phyloP scores from a whole-genome alignment of 2,329 filamentous ascomycete genomes.

The Sporothrix inflata region DNA sequence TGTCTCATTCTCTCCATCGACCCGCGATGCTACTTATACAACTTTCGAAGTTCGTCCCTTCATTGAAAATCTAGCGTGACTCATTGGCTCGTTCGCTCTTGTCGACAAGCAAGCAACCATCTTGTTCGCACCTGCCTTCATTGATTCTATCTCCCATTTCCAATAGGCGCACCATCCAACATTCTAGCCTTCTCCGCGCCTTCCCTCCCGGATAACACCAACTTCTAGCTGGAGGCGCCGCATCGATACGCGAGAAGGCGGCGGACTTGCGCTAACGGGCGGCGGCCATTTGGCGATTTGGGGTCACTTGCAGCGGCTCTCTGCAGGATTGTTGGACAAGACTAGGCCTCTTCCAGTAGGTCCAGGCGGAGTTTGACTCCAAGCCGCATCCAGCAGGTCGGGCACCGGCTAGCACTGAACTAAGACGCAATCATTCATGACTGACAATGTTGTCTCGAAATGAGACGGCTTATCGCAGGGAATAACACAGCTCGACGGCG shows the following conservation, averaged over 20 bases:
- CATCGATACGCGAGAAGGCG: neutral
- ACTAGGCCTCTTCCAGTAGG: constrained; percentile 24
- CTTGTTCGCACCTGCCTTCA: neutral
- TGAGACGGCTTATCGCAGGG: neutral
- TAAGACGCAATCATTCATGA: neutral
- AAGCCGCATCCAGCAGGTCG: neutral
- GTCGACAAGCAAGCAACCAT: no score
- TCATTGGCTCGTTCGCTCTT: constrained; percentile 19
- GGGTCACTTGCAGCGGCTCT: neutral
- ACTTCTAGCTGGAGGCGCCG: neutral
- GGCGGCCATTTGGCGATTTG: constrained; percentile 13
- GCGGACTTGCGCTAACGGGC: neutral
- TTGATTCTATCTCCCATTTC: neutral
- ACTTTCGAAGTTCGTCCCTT: neutral
- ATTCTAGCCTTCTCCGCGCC: neutral
- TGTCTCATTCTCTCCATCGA: neutral
- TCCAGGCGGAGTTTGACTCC: constrained; percentile 13
- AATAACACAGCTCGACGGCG: neutral
- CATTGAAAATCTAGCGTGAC: constrained; percentile 24
- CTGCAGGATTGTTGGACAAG: neutral
- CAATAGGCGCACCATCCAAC: neutral
- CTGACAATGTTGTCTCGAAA: neutral
- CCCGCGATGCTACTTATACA: neutral
- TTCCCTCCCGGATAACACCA: constrained; percentile 20
- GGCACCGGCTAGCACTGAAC: neutral